Percentiles rank a stretch among this genome's conserved stretches.
Conservation (phyloP, 2,329 filamentous ascomycete species). For the Colletotrichum echinochloae region DNA sequence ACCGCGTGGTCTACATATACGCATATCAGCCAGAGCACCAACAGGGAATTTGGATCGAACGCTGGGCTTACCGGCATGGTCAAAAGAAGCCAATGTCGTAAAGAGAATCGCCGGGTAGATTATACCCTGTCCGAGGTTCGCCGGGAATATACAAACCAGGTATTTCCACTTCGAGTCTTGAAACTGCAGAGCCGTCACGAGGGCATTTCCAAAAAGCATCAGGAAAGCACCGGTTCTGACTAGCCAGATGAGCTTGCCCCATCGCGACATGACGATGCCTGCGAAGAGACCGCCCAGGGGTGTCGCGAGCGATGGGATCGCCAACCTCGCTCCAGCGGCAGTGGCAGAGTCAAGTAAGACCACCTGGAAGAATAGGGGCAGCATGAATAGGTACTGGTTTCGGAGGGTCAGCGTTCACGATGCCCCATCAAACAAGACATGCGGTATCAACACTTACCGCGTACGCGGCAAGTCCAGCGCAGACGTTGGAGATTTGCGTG, state of each 20-base stretch:
- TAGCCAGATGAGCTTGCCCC: conserved; percentile 63
- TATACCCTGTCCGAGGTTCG: conserved; percentile 71
- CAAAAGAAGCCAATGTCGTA: conserved; percentile 71
- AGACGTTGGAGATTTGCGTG: conserved; percentile 70
- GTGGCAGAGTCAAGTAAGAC: conserved; percentile 74
- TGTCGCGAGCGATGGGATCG: conserved; percentile 71
- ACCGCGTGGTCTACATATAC: conserved; percentile 67
- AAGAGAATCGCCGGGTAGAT: conserved; percentile 70
- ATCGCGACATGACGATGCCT: conserved; percentile 69
- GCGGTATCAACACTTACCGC: conserved; percentile 58
- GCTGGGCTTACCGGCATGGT: conserved; percentile 64
- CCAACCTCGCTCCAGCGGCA: conserved; percentile 72
- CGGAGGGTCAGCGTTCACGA: background rate
- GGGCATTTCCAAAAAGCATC: conserved; percentile 65
- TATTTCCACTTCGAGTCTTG: conserved; percentile 66
- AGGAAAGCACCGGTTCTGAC: conserved; percentile 63
- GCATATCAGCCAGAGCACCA: background rate
- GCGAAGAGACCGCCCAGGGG: conserved; percentile 68
- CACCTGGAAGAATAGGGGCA: conserved; percentile 77
- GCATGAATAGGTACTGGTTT: conserved; percentile 72
- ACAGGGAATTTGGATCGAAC: background rate
- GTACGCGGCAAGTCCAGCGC: conserved; percentile 71
- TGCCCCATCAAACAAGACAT: background rate
- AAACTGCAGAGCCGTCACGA: conserved; percentile 63
- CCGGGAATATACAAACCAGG: conserved; percentile 67